Conservation (phyloP, 2,329 filamentous ascomycete species). For the Ustilaginoidea virens region DNA sequence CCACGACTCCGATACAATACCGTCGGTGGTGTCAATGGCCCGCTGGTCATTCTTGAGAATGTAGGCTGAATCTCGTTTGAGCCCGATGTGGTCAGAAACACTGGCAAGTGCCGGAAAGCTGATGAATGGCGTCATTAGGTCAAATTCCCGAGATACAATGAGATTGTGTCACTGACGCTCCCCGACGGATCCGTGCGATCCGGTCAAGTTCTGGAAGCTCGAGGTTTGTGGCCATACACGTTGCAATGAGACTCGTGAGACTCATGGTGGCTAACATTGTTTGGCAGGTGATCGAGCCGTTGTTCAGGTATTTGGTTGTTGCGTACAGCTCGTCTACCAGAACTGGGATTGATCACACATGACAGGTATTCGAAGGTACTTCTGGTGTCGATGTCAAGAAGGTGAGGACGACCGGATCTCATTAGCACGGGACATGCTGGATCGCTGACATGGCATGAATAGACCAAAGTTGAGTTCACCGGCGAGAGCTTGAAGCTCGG, state of each 20-base stretch:
- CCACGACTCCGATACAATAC: constrained; percentile 85
- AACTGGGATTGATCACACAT: constrained; percentile 10
- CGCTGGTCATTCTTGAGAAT: constrained; percentile 94
- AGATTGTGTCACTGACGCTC: constrained; percentile 91
- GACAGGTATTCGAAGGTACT: constrained; percentile 91
- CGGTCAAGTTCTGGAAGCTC: constrained; percentile 92
- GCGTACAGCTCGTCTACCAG: constrained; percentile 3
- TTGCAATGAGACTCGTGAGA: too few species aligned
- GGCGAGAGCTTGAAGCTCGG: constrained; percentile 96
- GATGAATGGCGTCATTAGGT: constrained; percentile 42
- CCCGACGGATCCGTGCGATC: constrained; percentile 89
- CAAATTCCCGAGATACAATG: constrained; percentile 95
- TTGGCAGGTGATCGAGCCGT: constrained; percentile 71
- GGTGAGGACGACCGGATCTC: constrained; percentile 31
- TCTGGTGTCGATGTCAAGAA: constrained; percentile 98
- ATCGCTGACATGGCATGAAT: constrained; percentile 12
- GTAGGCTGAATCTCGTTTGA: constrained; percentile 27
- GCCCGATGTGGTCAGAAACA: too few species aligned
- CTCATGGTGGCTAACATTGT: constrained; percentile 3
- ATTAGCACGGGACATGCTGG: too few species aligned
- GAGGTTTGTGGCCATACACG: constrained; percentile 44
- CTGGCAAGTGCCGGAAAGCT: constrained; percentile 1
- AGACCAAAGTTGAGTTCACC: constrained; percentile 96
- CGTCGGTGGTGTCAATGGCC: constrained; percentile 93
- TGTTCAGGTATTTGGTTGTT: constrained; percentile 56